phyloP scores from a whole-genome alignment of 176 grass and related monocot genomes.

The Oryza punctata region DNA sequence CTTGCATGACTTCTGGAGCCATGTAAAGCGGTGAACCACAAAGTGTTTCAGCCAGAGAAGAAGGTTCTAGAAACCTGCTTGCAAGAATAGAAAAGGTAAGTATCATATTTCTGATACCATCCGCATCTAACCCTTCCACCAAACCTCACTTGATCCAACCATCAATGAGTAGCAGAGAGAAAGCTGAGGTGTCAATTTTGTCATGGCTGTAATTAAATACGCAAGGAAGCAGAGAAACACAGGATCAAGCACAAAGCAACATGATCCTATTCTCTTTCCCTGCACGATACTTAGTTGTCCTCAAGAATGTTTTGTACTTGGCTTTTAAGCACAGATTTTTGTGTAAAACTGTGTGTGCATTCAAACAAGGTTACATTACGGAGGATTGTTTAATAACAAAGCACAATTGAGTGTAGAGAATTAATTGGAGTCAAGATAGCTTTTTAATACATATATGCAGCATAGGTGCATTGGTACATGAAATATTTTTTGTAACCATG shows the following conservation, averaged over 20 bases:
- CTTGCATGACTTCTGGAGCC: slow-evolving; percentile 98
- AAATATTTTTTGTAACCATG: not conserved
- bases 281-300: not conserved
- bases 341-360: not conserved
- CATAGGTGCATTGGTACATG: not conserved
- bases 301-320: not conserved
- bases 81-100: slow-evolving; percentile 9
- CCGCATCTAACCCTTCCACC: not conserved
- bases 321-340: not conserved
- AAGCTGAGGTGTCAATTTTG: not conserved
- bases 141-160: slow-evolving; percentile 30
- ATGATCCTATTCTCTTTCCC: not conserved
- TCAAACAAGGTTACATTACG: not conserved
- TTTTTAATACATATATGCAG: not conserved
- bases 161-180: not conserved
- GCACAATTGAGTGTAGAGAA: not conserved
- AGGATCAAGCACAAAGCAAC: not conserved
- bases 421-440: not conserved
- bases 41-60: slow-evolving; percentile 78
- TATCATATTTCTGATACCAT: slow-evolving; percentile 25
- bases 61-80: slow-evolving; percentile 63
- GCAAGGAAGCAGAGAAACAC: not conserved
- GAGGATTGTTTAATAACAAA: not conserved
- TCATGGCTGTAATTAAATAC: not conserved
- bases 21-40: slow-evolving; percentile 99